Conservation (phyloP, 2,329 filamentous ascomycete species). For the Talaromyces pinophilus region DNA sequence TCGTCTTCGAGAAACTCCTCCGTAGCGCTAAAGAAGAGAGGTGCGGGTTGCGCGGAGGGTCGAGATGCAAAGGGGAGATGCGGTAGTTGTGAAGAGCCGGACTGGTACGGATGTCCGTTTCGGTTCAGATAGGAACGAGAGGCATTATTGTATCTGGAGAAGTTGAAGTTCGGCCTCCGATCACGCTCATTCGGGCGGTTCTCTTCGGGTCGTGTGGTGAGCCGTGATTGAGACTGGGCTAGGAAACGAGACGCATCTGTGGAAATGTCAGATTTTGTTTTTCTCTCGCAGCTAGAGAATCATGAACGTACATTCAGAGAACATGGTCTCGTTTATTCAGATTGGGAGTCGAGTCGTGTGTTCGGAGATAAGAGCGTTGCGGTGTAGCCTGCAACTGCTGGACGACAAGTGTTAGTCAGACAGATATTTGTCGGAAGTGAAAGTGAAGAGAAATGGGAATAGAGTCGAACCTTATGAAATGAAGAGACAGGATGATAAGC, state of each 20-base stretch:
- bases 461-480: not conserved
- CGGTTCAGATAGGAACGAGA: slow-evolving; percentile 55
- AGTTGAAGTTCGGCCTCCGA: slow-evolving; percentile 45
- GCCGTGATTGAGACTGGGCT: slow-evolving; percentile 89
- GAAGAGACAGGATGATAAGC: slow-evolving; percentile 1
- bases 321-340: slow-evolving; percentile 57
- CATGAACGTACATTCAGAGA: slow-evolving; percentile 79
- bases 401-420: not conserved
- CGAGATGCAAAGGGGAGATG: slow-evolving; percentile 79
- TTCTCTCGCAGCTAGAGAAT: not conserved
- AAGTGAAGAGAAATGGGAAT: too few species aligned
- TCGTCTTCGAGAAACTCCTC: slow-evolving; percentile 94
- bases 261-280: not conserved
- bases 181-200: slow-evolving; percentile 39
- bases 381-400: slow-evolving; percentile 14
- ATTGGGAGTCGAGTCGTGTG: slow-evolving; percentile 4
- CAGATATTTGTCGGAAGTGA: not conserved
- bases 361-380: slow-evolving; percentile 8
- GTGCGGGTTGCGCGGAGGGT: slow-evolving; percentile 74
- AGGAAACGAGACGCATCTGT: slow-evolving; percentile 94
- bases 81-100: slow-evolving; percentile 67
- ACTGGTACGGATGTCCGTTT: slow-evolving; percentile 76
- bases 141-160: slow-evolving; percentile 48
- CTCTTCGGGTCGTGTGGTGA: slow-evolving; percentile 69
- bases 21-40: slow-evolving; percentile 88